Percentiles rank a stretch among this genome's conserved stretches.
Evolutionary conservation across 2,329 filamentous ascomycete genomes (phyloP).

Genomic region (Hyphodiscus sp.): DNA sequence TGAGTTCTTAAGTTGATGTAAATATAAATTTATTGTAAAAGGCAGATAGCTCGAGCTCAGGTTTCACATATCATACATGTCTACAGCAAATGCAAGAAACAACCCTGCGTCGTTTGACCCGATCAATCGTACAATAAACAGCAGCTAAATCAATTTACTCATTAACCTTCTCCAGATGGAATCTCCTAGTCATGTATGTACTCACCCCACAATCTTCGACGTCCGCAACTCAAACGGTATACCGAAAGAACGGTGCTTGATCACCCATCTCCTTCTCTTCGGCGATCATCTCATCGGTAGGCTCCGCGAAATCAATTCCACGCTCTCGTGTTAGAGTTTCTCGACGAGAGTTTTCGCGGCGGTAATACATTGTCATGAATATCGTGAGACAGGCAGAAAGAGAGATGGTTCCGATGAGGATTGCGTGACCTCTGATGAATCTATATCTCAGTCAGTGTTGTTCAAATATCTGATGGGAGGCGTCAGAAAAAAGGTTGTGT

Average conservation of each 20-base stretch:
- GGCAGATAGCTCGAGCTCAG: too few relatives aligned
- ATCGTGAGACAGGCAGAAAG: conserved; percentile 45
- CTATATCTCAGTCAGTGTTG: conserved; percentile 11
- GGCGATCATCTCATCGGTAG: conserved; percentile 47
- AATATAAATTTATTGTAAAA: too few relatives aligned
- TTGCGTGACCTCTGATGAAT: conserved; percentile 39
- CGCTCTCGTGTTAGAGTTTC: conserved; percentile 33
- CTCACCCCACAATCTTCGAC: neutral
- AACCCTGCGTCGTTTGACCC: too few relatives aligned
- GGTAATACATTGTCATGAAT: conserved; percentile 52
- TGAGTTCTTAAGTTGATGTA: too few relatives aligned
- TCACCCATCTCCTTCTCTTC: conserved; percentile 50
- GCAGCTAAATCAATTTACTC: too few relatives aligned
- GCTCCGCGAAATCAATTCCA: conserved; percentile 41
- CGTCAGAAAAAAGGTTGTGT: neutral
- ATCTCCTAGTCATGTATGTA: too few relatives aligned
- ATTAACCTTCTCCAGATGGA: too few relatives aligned
- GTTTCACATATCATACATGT: too few relatives aligned
- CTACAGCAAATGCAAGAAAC: too few relatives aligned
- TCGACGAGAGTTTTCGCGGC: conserved; percentile 48
- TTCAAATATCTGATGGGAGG: neutral
- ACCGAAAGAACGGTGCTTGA: conserved; percentile 48
- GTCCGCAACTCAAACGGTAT: conserved; percentile 36
- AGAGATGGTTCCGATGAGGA: conserved; percentile 36
- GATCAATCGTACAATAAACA: too few relatives aligned